These are phyloP conservation scores for Graphilbum sp. DNA, from an alignment of 2,329 filamentous ascomycete species.

Conservation along the genomic window DNA sequence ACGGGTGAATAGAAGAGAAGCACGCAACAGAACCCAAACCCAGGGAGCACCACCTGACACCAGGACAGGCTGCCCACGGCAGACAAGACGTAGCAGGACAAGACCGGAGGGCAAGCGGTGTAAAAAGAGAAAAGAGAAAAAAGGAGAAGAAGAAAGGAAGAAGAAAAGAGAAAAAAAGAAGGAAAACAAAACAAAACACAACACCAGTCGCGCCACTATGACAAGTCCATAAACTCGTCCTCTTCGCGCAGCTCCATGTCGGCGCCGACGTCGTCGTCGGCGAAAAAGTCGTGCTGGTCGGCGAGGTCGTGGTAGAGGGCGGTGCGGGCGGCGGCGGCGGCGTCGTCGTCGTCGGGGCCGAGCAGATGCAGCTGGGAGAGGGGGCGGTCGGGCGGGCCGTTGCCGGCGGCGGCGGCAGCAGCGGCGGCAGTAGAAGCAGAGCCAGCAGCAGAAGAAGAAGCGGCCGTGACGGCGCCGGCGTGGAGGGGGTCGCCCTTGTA, in stretches of 20 bases:
- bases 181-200: neutral
- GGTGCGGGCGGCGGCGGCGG: slow-evolving; percentile 18
- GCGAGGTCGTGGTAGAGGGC: slow-evolving; percentile 27
- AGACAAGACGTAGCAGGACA: too few relatives aligned
- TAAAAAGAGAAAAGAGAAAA: too few relatives aligned
- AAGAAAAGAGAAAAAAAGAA: too few relatives aligned
- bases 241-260: slow-evolving; percentile 27
- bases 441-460: slow-evolving; percentile 19
- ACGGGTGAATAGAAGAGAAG: too few relatives aligned
- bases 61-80: too few relatives aligned
- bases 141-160: too few relatives aligned
- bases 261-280: slow-evolving; percentile 55
- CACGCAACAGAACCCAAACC: too few relatives aligned
- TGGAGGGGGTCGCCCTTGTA: slow-evolving; percentile 64
- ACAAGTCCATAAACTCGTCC: slow-evolving; percentile 11
- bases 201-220: too few relatives aligned
- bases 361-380: too few relatives aligned
- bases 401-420: slow-evolving; percentile 17
- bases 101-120: too few relatives aligned
- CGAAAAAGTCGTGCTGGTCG: slow-evolving; percentile 43
- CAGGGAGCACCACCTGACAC: too few relatives aligned
- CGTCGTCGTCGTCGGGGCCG: slow-evolving; percentile 17
- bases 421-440: slow-evolving; percentile 21
- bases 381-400: too few relatives aligned
- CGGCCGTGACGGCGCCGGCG: slow-evolving; percentile 22